A percentile compares a stretch with the other conserved stretches of the same genome.
phyloP scores from a whole-genome alignment of 495 filamentous ascomycete species.

The Paragyromitra xinjiangensis region DNA sequence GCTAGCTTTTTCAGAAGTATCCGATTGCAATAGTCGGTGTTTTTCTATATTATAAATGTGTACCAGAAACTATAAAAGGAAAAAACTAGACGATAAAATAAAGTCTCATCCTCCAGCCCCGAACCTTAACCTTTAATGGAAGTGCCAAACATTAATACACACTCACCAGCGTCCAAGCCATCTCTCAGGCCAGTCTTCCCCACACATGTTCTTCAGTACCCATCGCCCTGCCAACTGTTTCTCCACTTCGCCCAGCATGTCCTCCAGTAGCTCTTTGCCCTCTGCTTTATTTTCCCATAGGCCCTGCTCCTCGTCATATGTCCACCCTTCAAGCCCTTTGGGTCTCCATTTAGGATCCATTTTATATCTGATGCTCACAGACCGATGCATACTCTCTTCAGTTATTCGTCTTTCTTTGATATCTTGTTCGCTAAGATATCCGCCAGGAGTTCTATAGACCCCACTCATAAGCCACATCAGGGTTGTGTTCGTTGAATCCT shows the following conservation, averaged over 20 bases:
- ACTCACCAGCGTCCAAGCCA: conserved; percentile 29
- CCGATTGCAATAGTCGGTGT: neutral
- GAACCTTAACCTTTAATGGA: neutral
- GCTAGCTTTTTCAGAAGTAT: neutral
- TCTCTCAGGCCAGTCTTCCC: conserved; percentile 16
- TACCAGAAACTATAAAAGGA: neutral
- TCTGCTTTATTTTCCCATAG: conserved; percentile 30
- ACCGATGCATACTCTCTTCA: conserved; percentile 46
- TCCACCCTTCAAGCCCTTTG: conserved; percentile 45
- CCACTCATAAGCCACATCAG: conserved; percentile 50
- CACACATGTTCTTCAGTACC: conserved; percentile 44
- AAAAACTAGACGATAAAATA: neutral
- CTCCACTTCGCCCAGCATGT: conserved; percentile 44
- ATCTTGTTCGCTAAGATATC: conserved; percentile 22
- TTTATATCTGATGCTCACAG: conserved; percentile 37
- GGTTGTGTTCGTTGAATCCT: conserved; percentile 38
- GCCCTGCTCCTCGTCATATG: conserved; percentile 27
- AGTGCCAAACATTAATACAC: neutral
- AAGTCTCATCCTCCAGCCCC: neutral
- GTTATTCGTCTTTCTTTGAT: conserved; percentile 21
- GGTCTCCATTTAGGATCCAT: conserved; percentile 37
- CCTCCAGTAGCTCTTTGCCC: conserved; percentile 36
- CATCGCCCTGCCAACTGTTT: conserved; percentile 44
- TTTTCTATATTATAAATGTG: neutral
- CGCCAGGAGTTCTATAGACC: conserved; percentile 39